These are phyloP conservation scores for Kodamaea hsintzibuensis DNA, from an alignment of 805 yeast genomes.

Conservation along the genomic window DNA sequence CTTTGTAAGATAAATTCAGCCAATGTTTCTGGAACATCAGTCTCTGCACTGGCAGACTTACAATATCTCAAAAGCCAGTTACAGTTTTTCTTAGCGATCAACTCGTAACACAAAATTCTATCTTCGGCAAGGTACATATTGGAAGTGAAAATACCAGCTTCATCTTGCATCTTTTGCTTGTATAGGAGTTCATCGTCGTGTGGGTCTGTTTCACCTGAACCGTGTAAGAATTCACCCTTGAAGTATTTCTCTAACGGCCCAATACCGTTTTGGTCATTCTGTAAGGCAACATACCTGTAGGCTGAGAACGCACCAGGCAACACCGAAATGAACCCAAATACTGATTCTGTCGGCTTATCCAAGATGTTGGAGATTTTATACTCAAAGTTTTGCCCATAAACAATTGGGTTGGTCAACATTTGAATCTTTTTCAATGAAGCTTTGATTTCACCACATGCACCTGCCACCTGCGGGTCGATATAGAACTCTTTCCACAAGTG, in stretches of 20 bases:
- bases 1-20: conserved; percentile 66
- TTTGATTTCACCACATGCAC: conserved; percentile 73
- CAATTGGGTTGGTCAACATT: conserved; percentile 57
- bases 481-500: conserved; percentile 66
- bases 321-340: conserved; percentile 64
- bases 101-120: conserved; percentile 64
- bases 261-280: conserved; percentile 49
- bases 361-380: conserved; percentile 66
- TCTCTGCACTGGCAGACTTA: conserved; percentile 63
- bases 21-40: conserved; percentile 65
- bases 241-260: conserved; percentile 68
- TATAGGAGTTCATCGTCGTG: conserved; percentile 50
- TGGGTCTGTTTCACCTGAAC: conserved; percentile 59
- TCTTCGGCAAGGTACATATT: conserved; percentile 74
- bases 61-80: conserved; percentile 65
- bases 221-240: conserved; percentile 62
- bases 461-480: conserved; percentile 59
- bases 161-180: conserved; percentile 39
- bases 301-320: conserved; percentile 73
- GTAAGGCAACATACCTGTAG: conserved; percentile 58
- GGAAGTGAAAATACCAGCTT: conserved; percentile 59
- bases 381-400: conserved; percentile 67
- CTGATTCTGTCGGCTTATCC: conserved; percentile 66
- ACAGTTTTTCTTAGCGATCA: conserved; percentile 56
- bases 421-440: conserved; percentile 52